Percentiles rank a stretch among this genome's conserved stretches.
phyloP scores from a whole-genome alignment of 2,329 filamentous ascomycete species.

The Bipolaris zeicola region DNA sequence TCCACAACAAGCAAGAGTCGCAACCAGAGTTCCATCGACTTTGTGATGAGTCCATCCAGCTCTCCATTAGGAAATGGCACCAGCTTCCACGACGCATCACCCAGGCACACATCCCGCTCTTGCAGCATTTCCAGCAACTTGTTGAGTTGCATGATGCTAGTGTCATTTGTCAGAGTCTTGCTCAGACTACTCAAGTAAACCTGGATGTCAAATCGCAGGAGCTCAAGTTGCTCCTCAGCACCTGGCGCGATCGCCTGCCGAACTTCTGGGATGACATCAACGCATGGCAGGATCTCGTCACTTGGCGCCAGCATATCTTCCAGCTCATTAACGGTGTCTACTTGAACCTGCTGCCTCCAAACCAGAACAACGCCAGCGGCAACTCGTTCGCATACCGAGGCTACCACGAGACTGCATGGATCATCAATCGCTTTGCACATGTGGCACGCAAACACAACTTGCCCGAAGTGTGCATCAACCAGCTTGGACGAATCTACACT shows the following conservation, averaged over 20 bases:
- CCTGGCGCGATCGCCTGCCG: conserved; percentile 92
- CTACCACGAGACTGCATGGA: conserved; percentile 99
- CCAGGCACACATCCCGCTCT: conserved; percentile 89
- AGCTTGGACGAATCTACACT: conserved; percentile 97
- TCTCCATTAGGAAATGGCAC: conserved; percentile 98
- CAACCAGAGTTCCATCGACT: conserved; percentile 82
- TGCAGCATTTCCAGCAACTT: conserved; percentile 97
- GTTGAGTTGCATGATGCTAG: conserved; percentile 98
- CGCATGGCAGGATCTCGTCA: conserved; percentile 99
- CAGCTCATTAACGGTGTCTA: conserved; percentile 95
- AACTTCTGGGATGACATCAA: conserved; percentile 99
- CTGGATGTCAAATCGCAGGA: conserved; percentile 94
- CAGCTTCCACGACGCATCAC: conserved; percentile 94
- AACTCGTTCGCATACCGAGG: conserved; percentile 96
- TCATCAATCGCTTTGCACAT: conserved; percentile 98
- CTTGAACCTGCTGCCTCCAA: conserved; percentile 78
- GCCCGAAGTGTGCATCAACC: conserved; percentile 94
- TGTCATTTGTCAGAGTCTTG: conserved; percentile 90
- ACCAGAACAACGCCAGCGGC: conserved; percentile 76
- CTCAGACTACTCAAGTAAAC: conserved; percentile 81
- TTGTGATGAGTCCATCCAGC: conserved; percentile 95
- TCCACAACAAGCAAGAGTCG: conserved; percentile 85
- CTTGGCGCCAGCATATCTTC: conserved; percentile 99
- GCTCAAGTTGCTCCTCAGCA: conserved; percentile 88
- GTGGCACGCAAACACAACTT: conserved; percentile 96